Evolutionary conservation across 169 alveolate species (phyloP).

Genomic region (Cyclospora cayetanensis): DNA sequence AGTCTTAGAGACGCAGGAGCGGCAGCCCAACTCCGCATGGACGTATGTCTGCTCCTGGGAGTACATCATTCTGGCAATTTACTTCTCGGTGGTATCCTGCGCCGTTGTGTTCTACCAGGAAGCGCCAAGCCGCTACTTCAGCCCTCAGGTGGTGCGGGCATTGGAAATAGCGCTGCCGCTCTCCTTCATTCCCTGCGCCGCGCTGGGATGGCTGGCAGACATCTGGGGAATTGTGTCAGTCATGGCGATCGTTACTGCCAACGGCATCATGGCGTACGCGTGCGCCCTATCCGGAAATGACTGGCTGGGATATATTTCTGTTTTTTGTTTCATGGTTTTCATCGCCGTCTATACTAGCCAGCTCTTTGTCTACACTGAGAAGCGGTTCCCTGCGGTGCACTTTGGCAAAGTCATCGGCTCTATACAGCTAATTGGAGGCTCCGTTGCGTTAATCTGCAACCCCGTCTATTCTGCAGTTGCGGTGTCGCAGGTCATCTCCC

Average conservation of each 20-base stretch:
- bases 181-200: neutral
- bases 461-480: slow-evolving; percentile 54
- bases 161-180: neutral
- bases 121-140: slow-evolving; percentile 37
- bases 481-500: neutral
- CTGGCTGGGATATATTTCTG: slow-evolving; percentile 71
- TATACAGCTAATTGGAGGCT: slow-evolving; percentile 76
- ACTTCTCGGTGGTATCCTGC: slow-evolving; percentile 8
- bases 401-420: slow-evolving; percentile 78
- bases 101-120: slow-evolving; percentile 18
- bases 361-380: slow-evolving; percentile 70
- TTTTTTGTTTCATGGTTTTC: slow-evolving; percentile 65
- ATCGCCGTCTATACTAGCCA: slow-evolving; percentile 77
- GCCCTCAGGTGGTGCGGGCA: neutral
- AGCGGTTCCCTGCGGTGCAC: slow-evolving; percentile 69
- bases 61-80: neutral
- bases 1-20: neutral
- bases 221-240: slow-evolving; percentile 14
- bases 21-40: too few relatives aligned
- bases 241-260: slow-evolving; percentile 67
- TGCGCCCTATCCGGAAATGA: slow-evolving; percentile 64
- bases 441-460: slow-evolving; percentile 70
- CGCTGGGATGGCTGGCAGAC: slow-evolving; percentile 52
- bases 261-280: slow-evolving; percentile 74
- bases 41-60: neutral